Conservation (phyloP, 768 basidiomycete genomes). For the Lactarius psammicola region DNA sequence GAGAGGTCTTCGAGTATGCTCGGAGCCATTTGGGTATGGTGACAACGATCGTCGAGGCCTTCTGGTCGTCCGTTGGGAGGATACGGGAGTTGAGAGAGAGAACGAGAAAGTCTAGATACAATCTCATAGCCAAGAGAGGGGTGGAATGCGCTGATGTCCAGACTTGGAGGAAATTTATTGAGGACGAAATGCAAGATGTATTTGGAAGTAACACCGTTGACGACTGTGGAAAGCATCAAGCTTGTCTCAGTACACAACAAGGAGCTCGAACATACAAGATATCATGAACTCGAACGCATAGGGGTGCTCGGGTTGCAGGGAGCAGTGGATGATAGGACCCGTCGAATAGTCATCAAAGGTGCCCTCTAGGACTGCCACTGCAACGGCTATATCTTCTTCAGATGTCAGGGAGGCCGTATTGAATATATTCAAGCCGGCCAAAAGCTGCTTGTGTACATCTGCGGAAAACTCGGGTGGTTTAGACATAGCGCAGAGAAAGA, state of each 20-base stretch:
- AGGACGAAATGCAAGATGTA: not conserved
- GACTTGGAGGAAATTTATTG: not conserved
- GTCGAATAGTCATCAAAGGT: conserved; percentile 9
- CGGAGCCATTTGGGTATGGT: conserved; percentile 1
- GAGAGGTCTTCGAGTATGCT: conserved; percentile 3
- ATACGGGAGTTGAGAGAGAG: conserved; percentile 11
- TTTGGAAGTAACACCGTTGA: not conserved
- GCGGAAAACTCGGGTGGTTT: not conserved
- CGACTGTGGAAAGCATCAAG: conserved; percentile 10
- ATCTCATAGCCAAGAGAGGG: conserved; percentile 1
- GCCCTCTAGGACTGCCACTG: conserved; percentile 6
- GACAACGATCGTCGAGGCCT: not conserved
- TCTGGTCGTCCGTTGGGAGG: conserved; percentile 1
- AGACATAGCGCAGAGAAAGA: not conserved
- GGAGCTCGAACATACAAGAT: not conserved
- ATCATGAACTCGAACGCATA: conserved; percentile 22
- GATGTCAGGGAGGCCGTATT: conserved; percentile 4
- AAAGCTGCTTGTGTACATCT: conserved; percentile 10
- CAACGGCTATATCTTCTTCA: conserved; percentile 1
- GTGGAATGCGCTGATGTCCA: not conserved
- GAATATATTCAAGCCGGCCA: conserved; percentile 15
- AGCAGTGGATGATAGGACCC: conserved; percentile 8
- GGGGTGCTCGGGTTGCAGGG: conserved; percentile 10
- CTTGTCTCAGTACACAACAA: not conserved
- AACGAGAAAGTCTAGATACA: conserved; percentile 9